Evolutionary conservation across 768 basidiomycete genomes (phyloP).

Genomic region (Zangia roseola): DNA sequence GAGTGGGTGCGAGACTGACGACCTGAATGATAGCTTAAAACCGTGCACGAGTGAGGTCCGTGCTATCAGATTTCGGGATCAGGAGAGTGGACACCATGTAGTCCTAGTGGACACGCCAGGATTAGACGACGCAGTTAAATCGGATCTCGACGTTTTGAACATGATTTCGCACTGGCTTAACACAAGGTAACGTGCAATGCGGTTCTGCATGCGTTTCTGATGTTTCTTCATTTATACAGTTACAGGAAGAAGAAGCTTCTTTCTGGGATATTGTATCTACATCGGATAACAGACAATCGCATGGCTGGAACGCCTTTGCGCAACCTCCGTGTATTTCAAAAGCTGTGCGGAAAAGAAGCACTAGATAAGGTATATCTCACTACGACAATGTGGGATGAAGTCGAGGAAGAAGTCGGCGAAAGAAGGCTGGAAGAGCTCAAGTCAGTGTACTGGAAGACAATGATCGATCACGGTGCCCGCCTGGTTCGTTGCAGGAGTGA

Average conservation of each 20-base stretch:
- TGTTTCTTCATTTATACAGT: neutral
- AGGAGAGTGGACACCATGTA: neutral
- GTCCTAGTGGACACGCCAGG: constrained; percentile 28
- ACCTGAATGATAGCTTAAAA: no score
- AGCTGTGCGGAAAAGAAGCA: constrained; percentile 27
- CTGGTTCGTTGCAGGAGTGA: constrained; percentile 6
- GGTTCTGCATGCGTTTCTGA: neutral
- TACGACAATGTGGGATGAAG: constrained; percentile 41
- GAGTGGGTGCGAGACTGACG: neutral
- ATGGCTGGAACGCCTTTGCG: constrained; percentile 33
- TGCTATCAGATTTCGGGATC: constrained; percentile 5
- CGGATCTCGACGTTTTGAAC: constrained; percentile 13
- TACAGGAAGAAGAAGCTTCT: constrained; percentile 17
- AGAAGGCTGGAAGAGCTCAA: constrained; percentile 13
- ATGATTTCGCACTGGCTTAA: neutral
- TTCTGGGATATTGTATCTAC: constrained; percentile 39
- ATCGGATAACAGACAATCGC: constrained; percentile 39
- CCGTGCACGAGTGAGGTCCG: constrained; percentile 9
- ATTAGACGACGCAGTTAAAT: constrained; percentile 18
- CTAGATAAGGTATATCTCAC: constrained; percentile 30
- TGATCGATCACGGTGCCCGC: constrained; percentile 11
- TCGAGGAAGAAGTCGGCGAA: constrained; percentile 19
- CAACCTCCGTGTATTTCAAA: constrained; percentile 34
- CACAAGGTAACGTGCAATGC: neutral
- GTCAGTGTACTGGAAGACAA: constrained; percentile 4